Base-by-base conservation (phyloP, 2,329 filamentous ascomycete species). In the Ophiocordyceps robertsii region DNA sequence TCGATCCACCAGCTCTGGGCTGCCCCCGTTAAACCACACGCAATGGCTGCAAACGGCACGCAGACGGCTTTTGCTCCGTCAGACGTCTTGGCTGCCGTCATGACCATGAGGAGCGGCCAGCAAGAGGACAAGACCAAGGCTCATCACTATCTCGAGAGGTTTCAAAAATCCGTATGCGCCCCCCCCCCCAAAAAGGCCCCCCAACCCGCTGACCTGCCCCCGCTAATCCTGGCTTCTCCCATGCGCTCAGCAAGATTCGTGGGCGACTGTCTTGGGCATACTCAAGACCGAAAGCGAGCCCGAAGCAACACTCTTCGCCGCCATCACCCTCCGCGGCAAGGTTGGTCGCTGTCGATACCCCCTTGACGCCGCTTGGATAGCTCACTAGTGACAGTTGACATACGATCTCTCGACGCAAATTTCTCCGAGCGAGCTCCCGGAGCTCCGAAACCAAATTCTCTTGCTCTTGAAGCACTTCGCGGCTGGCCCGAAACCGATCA, bases 311-410 rank as follows among this genome's bases (percentile, higher is more conserved):
- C 71, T 98, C 46, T 98, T 98, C 63, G 92, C 92, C 38, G 92
- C 92, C 45, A 96, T 90, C 38, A 98, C 92, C 41, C 70, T 98
- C 57, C 95, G 94, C 69, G 92, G 92, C 72, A 98, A 98, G 82
- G 92, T 96, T 8, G 19, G 29, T 37, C 21, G 4, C 24, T 19
- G 17, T 32, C 7, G 12, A 27, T 24, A 17, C 33, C n/a, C 13
- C 7, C 27, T 12, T 11, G 16, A 6, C 29, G 32, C 16, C 33
- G 29, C 11, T 7, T 29, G 7, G 33, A 30, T 29, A 14, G 30
- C 46, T 46, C 32, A 48, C 41, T 38, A 6, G 47, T 35, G 27
- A 41, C 19, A 98, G 92, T 95, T 98, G 53, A 89, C 89, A 51
- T 98, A 95, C 63, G 92, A 98, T 66, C 77, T 96, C 42, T 75